phyloP scores from a whole-genome alignment of 1,139 yeast species.

The Magnusiomyces sp. region DNA sequence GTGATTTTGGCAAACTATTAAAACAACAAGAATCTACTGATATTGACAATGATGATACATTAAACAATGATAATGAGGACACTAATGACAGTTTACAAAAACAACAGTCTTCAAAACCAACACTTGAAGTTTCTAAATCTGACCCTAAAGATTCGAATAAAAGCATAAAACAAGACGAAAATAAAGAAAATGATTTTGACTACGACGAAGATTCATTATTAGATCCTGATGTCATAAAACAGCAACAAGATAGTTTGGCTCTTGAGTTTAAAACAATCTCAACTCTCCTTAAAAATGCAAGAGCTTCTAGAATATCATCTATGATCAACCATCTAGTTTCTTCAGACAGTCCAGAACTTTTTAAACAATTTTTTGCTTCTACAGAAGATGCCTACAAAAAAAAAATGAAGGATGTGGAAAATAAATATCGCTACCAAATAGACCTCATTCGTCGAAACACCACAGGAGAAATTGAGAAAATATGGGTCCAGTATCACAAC shows the following conservation, averaged over 20 bases:
- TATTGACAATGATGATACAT: no score
- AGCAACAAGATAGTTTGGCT: not conserved
- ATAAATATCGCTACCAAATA: not conserved
- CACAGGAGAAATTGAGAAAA: not conserved
- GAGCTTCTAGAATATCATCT: not conserved
- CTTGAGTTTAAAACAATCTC: not conserved
- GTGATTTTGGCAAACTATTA: no score
- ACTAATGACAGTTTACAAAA: no score
- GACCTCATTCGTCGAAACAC: not conserved
- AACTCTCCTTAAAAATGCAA: not conserved
- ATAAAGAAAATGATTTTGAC: not conserved
- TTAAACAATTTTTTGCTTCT: not conserved
- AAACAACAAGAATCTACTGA: no score
- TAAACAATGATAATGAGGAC: not conserved
- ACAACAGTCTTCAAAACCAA: not conserved
- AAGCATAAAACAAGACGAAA: not conserved
- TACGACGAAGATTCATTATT: not conserved
- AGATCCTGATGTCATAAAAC: conserved; percentile 1
- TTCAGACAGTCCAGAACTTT: not conserved
- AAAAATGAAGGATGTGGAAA: not conserved
- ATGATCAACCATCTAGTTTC: not conserved
- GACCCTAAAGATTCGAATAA: not conserved
- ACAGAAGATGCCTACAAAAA: not conserved
- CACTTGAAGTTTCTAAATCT: not conserved
- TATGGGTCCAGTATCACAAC: not conserved